Evolutionary conservation across 2,329 filamentous ascomycete genomes (phyloP), one percentile per base, ranked within the genome.

Genomic region (Phialemonium atrogriseum): DNA sequence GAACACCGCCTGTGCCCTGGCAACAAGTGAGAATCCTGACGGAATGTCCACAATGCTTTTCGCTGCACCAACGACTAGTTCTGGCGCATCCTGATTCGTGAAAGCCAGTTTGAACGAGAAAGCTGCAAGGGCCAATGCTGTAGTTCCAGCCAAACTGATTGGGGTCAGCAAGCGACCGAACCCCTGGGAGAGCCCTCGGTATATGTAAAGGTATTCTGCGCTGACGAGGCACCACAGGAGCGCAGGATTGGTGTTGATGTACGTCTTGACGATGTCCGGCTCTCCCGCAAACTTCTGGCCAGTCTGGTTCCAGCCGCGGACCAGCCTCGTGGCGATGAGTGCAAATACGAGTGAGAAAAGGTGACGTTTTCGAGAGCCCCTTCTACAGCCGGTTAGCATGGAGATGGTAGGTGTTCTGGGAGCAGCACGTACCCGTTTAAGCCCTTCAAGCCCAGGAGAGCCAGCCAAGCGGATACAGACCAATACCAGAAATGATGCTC

Each of bases 401-500:
- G 22, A 29, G 20, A 21, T 14, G 17, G 16, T 15, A 19, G 13
- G n/a, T 14, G 20, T 11, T 32, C 35, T 40, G 20, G 22, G 11
- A n/a, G 8, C 12, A 15, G 15, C 15, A 26, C 48, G 26, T 41
- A 64, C 64, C 56, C 57, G 35, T 50, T 52, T 26, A 64, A 58
- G 48, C 60, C 58, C 42, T 63, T 68, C 24, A 71, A 41, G 19
- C 63, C 65, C 10, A 80, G 58, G 18, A 67, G 61, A 2, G 64
- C 57, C 19, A 82, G 50, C 84, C 84, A 93, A 6, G 75, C 71
- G 0, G 81, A 78, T 0, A 80, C 73, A 2, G 76, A 60, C 87
- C 89, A 96, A 58, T 98, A 96, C 91, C 91, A 98, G 53, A 94
- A 95, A 44, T 96, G 86, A 30, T 98, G 91, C 55, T 98, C 91